Evolutionary conservation across 805 yeast genomes (phyloP).

Genomic region (Starmerella apis): DNA sequence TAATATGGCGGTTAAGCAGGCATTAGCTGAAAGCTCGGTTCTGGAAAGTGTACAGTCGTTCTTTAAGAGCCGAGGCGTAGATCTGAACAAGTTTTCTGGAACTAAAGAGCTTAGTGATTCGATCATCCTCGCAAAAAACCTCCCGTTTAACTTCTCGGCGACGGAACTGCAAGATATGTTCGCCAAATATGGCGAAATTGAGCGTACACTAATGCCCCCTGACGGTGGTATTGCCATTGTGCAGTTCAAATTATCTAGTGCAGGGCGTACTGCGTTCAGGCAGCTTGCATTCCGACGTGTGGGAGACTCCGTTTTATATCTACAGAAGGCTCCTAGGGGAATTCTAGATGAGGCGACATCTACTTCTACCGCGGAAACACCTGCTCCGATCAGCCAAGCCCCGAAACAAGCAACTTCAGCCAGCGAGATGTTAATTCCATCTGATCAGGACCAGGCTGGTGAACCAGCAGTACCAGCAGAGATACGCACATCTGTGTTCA

Average conservation of each 20-base stretch:
- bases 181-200: conserved; percentile 65
- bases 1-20: conserved; percentile 87
- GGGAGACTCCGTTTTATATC: conserved; percentile 73
- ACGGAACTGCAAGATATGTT: conserved; percentile 78
- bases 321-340: conserved; percentile 88
- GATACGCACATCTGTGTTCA: conserved; percentile 73
- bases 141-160: conserved; percentile 74
- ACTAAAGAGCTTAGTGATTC: conserved; percentile 64
- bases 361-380: conserved; percentile 20
- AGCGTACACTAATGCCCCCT: conserved; percentile 83
- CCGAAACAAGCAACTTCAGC: conserved; percentile 15
- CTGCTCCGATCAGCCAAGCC: conserved; percentile 5
- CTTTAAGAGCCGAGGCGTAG: conserved; percentile 79
- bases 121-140: conserved; percentile 74
- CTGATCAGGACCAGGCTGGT: conserved; percentile 26
- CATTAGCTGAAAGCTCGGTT: conserved; percentile 93
- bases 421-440: conserved; percentile 21
- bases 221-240: conserved; percentile 92
- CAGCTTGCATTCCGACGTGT: conserved; percentile 80
- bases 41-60: conserved; percentile 81
- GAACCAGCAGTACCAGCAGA: conserved; percentile 30
- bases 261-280: conserved; percentile 82
- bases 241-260: conserved; percentile 70
- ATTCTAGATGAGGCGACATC: conserved; percentile 43
- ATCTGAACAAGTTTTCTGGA: conserved; percentile 56